phyloP scores from a whole-genome alignment of 148 eudicot species.

The Bassia scoparia region DNA sequence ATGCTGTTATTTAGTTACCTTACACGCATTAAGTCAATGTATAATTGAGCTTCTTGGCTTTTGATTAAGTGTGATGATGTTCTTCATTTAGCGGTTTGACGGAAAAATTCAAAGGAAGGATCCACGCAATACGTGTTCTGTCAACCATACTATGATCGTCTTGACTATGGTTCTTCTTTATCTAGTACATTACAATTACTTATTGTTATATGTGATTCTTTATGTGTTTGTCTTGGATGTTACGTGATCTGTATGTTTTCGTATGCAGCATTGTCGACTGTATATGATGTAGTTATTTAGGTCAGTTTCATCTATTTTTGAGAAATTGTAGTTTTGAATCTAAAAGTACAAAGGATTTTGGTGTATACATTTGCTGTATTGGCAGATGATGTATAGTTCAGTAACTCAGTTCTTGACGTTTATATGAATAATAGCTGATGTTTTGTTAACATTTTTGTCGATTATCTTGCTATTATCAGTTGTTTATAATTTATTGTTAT shows the following conservation, averaged over 20 bases:
- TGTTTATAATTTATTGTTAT: too few relatives aligned
- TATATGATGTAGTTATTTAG: conserved; percentile 4
- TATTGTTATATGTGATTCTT: too few relatives aligned
- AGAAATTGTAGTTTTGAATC: neutral
- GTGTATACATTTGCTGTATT: neutral
- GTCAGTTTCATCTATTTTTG: neutral
- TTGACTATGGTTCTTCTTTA: conserved; percentile 75
- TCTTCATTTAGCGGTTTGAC: conserved; percentile 57
- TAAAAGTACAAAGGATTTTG: neutral
- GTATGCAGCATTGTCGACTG: neutral
- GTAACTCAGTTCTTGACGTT: too few relatives aligned
- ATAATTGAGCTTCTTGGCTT: neutral
- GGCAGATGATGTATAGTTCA: too few relatives aligned
- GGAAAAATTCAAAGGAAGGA: conserved; percentile 84
- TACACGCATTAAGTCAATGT: too few relatives aligned
- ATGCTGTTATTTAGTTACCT: neutral
- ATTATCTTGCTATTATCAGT: too few relatives aligned
- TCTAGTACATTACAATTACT: conserved; percentile 39
- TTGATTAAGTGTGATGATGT: neutral
- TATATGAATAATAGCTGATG: neutral
- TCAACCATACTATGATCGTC: conserved; percentile 57
- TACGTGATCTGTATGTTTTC: neutral
- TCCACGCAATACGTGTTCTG: conserved; percentile 55
- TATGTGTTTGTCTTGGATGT: neutral
- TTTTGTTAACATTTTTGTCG: too few relatives aligned